Conservation (phyloP, 2,329 filamentous ascomycete species). For the Pseudocercospora musae region DNA sequence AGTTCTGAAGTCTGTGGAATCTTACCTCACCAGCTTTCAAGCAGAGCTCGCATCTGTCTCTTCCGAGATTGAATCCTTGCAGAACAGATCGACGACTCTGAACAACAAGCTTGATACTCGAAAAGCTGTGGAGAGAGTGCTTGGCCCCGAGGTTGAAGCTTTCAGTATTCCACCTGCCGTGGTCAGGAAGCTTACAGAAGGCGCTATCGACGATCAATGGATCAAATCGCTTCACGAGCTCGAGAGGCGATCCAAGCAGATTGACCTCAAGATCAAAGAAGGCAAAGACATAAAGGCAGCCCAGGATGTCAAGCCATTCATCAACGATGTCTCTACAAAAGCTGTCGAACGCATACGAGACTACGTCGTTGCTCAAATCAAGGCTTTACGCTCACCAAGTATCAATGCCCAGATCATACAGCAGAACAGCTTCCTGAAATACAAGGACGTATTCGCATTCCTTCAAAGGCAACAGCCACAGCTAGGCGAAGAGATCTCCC, state of each 20-base stretch:
- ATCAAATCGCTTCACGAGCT: slow-evolving; percentile 77
- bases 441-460: slow-evolving; percentile 85
- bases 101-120: slow-evolving; percentile 85
- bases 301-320: slow-evolving; percentile 77
- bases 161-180: slow-evolving; percentile 81
- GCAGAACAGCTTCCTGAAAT: slow-evolving; percentile 83
- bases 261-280: slow-evolving; percentile 65
- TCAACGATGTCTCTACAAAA: slow-evolving; percentile 81
- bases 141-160: slow-evolving; percentile 87
- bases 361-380: slow-evolving; percentile 90
- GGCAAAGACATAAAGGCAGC: slow-evolving; percentile 68
- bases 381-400: slow-evolving; percentile 86
- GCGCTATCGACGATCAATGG: slow-evolving; percentile 86
- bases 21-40: slow-evolving; percentile 87
- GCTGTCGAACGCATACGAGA: slow-evolving; percentile 93
- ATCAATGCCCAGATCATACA: slow-evolving; percentile 98
- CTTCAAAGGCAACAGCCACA: slow-evolving; percentile 75
- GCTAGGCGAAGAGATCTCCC: slow-evolving; percentile 85
- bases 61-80: slow-evolving; percentile 89
- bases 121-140: slow-evolving; percentile 79
- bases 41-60: slow-evolving; percentile 89
- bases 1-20: slow-evolving; percentile 87
- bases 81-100: slow-evolving; percentile 77
- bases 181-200: slow-evolving; percentile 81
- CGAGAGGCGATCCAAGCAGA: slow-evolving; percentile 69